These are phyloP conservation scores for Dendrostoma leiphaemia DNA, from an alignment of 2,329 filamentous ascomycete genomes.

Conservation along the genomic window DNA sequence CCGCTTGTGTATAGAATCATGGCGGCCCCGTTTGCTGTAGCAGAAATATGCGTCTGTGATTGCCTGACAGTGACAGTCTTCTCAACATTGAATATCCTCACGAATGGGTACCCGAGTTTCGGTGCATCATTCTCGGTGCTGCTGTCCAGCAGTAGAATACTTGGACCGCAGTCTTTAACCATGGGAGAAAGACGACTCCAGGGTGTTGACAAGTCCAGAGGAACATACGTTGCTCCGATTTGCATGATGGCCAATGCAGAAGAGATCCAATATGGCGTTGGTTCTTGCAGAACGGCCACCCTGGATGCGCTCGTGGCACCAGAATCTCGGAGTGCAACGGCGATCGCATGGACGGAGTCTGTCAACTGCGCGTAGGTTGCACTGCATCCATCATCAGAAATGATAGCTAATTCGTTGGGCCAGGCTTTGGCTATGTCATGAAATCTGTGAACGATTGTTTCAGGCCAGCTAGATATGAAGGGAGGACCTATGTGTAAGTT, in stretches of 20 bases:
- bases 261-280: conserved; percentile 31
- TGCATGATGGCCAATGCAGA: conserved; percentile 39
- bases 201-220: conserved; percentile 35
- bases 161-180: conserved; percentile 28
- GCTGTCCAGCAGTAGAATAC: conserved; percentile 20
- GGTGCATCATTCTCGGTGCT: background rate
- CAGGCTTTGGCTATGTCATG: conserved; percentile 28
- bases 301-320: conserved; percentile 20
- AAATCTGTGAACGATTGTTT: conserved; percentile 33
- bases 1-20: conserved; percentile 33
- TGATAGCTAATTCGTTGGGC: conserved; percentile 16
- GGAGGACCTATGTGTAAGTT: conserved; percentile 6
- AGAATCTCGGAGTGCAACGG: conserved; percentile 23
- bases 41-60: background rate
- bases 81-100: background rate
- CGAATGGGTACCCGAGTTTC: background rate
- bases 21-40: conserved; percentile 14
- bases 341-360: conserved; percentile 32
- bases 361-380: conserved; percentile 35
- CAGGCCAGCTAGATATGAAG: conserved; percentile 28
- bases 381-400: conserved; percentile 18
- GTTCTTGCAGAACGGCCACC: conserved; percentile 39
- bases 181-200: conserved; percentile 29
- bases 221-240: conserved; percentile 36
- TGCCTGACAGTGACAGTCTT: background rate